Evolutionary conservation across 352 stramenopile species (phyloP).

Genomic region (Peronospora belbahrii): DNA sequence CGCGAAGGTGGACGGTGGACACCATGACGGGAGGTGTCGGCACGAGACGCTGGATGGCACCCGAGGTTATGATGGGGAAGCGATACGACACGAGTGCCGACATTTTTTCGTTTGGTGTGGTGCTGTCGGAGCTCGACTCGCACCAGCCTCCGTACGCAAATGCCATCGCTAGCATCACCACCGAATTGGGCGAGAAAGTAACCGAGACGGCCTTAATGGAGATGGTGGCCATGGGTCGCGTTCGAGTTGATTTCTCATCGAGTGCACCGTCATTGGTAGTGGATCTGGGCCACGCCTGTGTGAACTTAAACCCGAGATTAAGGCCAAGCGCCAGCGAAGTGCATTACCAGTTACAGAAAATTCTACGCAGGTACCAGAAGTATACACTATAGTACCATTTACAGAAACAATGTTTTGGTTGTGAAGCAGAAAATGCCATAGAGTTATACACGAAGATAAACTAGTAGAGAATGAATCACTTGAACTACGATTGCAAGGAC

Average conservation of each 20-base stretch:
- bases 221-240: conserved; percentile 23
- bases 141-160: conserved; percentile 27
- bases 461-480: too few relatives aligned
- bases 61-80: conserved; percentile 45
- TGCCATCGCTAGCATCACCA: conserved; percentile 18
- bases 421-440: too few relatives aligned
- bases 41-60: conserved; percentile 39
- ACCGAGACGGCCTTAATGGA: conserved; percentile 27
- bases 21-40: conserved; percentile 43
- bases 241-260: conserved; percentile 25
- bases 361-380: conserved; percentile 25
- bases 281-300: conserved; percentile 20
- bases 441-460: too few relatives aligned
- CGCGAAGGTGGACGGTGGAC: conserved; percentile 27
- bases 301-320: conserved; percentile 17
- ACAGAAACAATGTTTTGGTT: too few relatives aligned
- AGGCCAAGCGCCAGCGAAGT: conserved; percentile 23
- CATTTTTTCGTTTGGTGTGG: conserved; percentile 38
- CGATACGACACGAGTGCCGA: conserved; percentile 38
- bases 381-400: conserved; percentile 25
- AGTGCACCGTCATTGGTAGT: conserved; percentile 15
- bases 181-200: conserved; percentile 19
- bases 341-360: conserved; percentile 26
- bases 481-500: too few relatives aligned
- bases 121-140: conserved; percentile 33